These are phyloP conservation scores for Sporothrix mexicana DNA, from an alignment of 2,329 filamentous ascomycete genomes.

Conservation along the genomic window DNA sequence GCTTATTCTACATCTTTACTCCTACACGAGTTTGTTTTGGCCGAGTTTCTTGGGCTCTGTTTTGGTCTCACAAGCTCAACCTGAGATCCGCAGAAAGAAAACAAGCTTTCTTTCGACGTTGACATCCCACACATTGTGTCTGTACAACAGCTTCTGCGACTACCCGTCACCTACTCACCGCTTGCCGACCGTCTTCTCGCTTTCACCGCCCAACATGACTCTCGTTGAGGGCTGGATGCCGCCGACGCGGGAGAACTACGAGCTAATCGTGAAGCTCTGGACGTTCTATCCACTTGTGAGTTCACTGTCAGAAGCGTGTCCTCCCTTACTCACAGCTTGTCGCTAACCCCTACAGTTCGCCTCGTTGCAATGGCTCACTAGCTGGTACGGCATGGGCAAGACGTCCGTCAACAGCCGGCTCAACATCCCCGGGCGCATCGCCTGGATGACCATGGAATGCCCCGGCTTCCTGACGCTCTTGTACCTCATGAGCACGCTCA, in stretches of 20 bases:
- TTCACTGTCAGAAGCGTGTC: background rate
- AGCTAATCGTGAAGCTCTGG: conserved; percentile 59
- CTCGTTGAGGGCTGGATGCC: conserved; percentile 63
- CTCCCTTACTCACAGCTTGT: background rate
- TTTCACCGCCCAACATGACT: conserved; percentile 47
- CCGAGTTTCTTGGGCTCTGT: background rate
- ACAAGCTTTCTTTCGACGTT: background rate
- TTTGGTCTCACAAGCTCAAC: background rate
- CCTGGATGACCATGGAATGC: conserved; percentile 88
- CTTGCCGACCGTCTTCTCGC: background rate
- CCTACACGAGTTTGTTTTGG: background rate
- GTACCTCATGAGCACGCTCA: conserved; percentile 77
- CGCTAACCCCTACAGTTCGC: conserved; percentile 60
- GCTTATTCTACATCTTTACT: background rate
- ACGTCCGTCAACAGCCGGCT: conserved; percentile 75
- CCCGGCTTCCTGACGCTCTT: conserved; percentile 77
- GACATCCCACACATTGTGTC: background rate
- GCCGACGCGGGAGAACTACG: conserved; percentile 63
- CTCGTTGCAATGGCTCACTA: conserved; percentile 73
- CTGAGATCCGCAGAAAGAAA: background rate
- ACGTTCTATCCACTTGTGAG: conserved; percentile 60
- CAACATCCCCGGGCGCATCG: conserved; percentile 88
- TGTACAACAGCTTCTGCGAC: background rate
- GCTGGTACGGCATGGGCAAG: conserved; percentile 91
- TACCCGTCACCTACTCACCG: background rate